Base-by-base conservation (phyloP, 495 filamentous ascomycete species). In the Hypomontagnella submonticulosa region DNA sequence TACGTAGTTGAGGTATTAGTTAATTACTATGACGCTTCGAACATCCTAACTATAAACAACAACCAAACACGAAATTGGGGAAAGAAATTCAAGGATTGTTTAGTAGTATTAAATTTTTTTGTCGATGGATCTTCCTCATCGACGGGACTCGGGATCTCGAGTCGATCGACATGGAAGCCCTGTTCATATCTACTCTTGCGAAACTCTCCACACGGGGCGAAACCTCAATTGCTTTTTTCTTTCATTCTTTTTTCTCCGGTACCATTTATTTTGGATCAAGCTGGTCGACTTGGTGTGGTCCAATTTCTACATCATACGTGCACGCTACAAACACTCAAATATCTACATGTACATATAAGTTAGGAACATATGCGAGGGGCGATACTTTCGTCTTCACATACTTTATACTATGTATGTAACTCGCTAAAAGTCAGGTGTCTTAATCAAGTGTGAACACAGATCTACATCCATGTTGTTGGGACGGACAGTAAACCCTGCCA, bases 111-210 rank as follows among this genome's bases (percentile, higher is more conserved):
- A 11, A 57, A 57, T 43, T 23, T 50, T 61, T 43, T 57, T 54
- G 20, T 58, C 19, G 34, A 50, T 49, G 33, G 53, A 68, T 59
- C 58, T 60, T 50, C 54, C 41, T 55, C 54, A 59, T 68, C 49
- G 65, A 58, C 41, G 43, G 49, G 59, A 69, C 66, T 69, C 66
- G 65, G 65, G 60, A 60, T 49, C 42, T 68, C 65, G 56, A 63
- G 54, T 59, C 43, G 66, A 69, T 69, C 42, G 51, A 46, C 66
- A 63, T 56, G 53, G 59, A 63, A 63, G 46, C 59, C 66, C 48
- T 62, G 53, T 37, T 53, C 30, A 15, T 10, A 42, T 10, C 12
- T 43, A 13, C 43, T n/a, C n/a, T n/a, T n/a, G n/a, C n/a, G n/a
- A n/a, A 52, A 52, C 20, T 46, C 51, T 57, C 63, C 55, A 44